Conservation (phyloP, 495 filamentous ascomycete genomes). For the Lindgomyces ingoldianus region DNA sequence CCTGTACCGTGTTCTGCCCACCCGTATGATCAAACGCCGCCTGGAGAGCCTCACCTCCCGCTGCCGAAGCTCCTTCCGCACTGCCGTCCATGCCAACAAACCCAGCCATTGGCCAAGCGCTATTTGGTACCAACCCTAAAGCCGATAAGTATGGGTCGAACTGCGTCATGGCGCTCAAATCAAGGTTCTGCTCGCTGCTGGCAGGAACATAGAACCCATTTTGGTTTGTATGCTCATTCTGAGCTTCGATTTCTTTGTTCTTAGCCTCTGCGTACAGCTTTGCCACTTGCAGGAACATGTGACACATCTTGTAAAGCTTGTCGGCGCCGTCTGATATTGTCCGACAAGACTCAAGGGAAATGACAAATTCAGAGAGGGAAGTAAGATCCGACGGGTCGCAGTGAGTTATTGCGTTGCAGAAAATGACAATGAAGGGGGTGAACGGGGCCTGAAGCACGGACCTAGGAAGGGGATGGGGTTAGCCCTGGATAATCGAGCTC, state of each 20-base stretch:
- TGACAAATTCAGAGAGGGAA: conserved; percentile 58
- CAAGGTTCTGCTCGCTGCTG: conserved; percentile 48
- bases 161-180: conserved; percentile 55
- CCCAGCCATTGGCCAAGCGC: conserved; percentile 18
- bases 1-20: conserved; percentile 48
- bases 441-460: conserved; percentile 66
- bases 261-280: conserved; percentile 61
- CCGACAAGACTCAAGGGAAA: conserved; percentile 55
- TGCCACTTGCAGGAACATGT: conserved; percentile 63
- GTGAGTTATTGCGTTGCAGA: conserved; percentile 65
- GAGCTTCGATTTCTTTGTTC: conserved; percentile 50
- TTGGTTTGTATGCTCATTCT: conserved; percentile 18
- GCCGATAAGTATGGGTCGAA: conserved; percentile 67
- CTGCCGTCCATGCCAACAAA: conserved; percentile 8
- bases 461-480: no score
- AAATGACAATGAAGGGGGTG: conserved; percentile 68
- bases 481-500: no score
- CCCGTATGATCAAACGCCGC: not conserved
- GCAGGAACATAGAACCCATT: not conserved
- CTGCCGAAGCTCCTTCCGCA: not conserved
- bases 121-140: conserved; percentile 59
- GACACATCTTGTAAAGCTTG: conserved; percentile 61
- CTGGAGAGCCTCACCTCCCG: not conserved
- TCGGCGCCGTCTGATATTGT: conserved; percentile 57
- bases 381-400: conserved; percentile 50